Evolutionary conservation across 2,329 filamentous ascomycete species (phyloP).

Genomic region (Phaeosphaeria sp.): DNA sequence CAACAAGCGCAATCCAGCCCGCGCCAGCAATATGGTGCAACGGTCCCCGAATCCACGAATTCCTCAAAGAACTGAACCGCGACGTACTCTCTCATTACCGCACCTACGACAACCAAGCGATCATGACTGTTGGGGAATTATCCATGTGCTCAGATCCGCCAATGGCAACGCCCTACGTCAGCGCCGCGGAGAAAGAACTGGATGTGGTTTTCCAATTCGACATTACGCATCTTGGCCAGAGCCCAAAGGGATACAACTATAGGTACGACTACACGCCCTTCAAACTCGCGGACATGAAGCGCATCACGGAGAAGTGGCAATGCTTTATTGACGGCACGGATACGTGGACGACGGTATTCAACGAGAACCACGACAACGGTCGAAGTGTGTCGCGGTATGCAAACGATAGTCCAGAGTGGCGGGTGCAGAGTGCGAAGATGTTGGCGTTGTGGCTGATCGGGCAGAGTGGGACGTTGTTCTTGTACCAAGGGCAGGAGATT

Average conservation of each 20-base stretch:
- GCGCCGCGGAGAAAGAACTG: conserved; percentile 49
- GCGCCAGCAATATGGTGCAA: conserved; percentile 61
- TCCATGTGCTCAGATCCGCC: conserved; percentile 53
- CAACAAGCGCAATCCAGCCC: conserved; percentile 54
- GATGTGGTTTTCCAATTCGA: conserved; percentile 60
- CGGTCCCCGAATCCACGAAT: conserved; percentile 65
- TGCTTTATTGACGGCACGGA: conserved; percentile 55
- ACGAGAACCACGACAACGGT: conserved; percentile 69
- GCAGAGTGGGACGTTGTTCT: conserved; percentile 61
- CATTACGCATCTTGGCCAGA: conserved; percentile 47
- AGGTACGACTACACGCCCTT: conserved; percentile 46
- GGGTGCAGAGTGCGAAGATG: conserved; percentile 59
- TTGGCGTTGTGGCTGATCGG: conserved; percentile 58
- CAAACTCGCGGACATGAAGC: conserved; percentile 52
- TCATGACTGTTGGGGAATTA: conserved; percentile 66
- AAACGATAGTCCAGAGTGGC: conserved; percentile 54
- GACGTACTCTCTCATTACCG: conserved; percentile 63
- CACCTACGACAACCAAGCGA: conserved; percentile 43
- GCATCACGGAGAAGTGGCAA: conserved; percentile 55
- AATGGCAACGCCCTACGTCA: conserved; percentile 53
- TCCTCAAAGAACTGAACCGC: conserved; percentile 60
- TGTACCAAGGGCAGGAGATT: conserved; percentile 69
- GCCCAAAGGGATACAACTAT: conserved; percentile 34
- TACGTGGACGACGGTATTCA: conserved; percentile 64
- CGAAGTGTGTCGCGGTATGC: conserved; percentile 62